Evolutionary conservation across 441 rosid species (phyloP), one percentile per base, ranked within the genome.

Genomic region (Aquilaria agallochum): DNA sequence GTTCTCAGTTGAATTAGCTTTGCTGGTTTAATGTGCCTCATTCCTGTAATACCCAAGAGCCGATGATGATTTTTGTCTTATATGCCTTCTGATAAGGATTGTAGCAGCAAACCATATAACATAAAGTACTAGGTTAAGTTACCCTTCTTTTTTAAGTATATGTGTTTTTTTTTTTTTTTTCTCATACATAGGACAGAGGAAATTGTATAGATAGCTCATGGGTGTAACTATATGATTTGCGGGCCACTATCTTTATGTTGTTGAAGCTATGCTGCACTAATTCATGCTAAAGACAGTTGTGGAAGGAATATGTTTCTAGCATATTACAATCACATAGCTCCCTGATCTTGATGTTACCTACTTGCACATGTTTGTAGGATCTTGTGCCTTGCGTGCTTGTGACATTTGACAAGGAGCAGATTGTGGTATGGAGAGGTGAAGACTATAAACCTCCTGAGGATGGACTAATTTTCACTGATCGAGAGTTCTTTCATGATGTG

Each of bases 381-480:
- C 63, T 88, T 78, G 86, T 90, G 67, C 94, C 97, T 31, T 94
- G 97, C 56, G 66, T 85, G 53, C 83, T 83, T 52, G 95, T 90
- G 61, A 87, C 97, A 67, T 90, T 89, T 76, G 95, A 85, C 42
- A 94, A 89, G 79, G 94, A 90, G 76, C 97, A 90, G 77, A 83
- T 94, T 60, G 95, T 94, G 58, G 78, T 80, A 2, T 89, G 96
- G 95, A 81, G 90, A 67, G 97, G 93, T 55, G 70, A 77, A 55
- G 84, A 87, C 61, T 87, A 83, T 56, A 81, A 78, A 64, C 87
- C 90, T 50, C 70, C 70, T 13, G 75, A 78, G 58, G 77, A 73
- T 31, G 89, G 63, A 48, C 64, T 60, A 2, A 76, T 77, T 49
- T 79, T 78, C 56, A 36, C 64, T 3, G 70, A 61, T 31, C 56